Base-by-base conservation (phyloP, 2,329 filamentous ascomycete species). In the Fusarium humuli region DNA sequence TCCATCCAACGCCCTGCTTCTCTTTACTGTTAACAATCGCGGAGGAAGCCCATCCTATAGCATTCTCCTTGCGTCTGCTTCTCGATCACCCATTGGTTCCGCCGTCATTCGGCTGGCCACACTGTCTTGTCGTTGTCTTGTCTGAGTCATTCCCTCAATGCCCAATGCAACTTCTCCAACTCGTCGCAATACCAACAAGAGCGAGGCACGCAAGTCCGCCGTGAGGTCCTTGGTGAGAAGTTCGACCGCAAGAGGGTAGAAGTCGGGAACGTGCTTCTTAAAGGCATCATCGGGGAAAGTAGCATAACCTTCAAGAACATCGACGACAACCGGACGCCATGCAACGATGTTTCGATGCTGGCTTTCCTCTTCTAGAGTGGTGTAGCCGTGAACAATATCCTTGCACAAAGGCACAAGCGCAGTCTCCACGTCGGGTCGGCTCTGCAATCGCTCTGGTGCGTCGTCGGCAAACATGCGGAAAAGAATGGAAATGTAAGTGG, bases 391-490 rank as follows among this genome's bases (percentile, higher is more conserved):
- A 66, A 99, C 91, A 69, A 99, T 97, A 79, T 99, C 96, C 76
- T 92, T 93, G 83, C 96, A 99, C 6, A 99, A 87, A 61, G 97
- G 97, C 27, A 99, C 93, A 27, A 99, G 86, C 2, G 96, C 97
- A 42, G 90, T 90, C 82, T 99, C 96, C 0, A 97, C 97, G 71
- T 97, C 93, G 4, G 87, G 85, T 44, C 94, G 89, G 74, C 89
- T 94, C 65, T 91, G 90, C 61, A 91, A 90, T 54, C 96, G 89
- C 80, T 98, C 94, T 10, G 92, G 90, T 40, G 91, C 89, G 65
- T 92, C 91, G 77, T 99, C 96, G 49, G 93, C 92, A 81, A 97
- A 99, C 96, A 99, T 99, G 52, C 96, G 88, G 82, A 99, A 94
- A 29, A 99, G 84, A 71, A 99, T 99, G 67, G 92, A 92, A 37